Percentiles rank a stretch among this genome's conserved stretches.
Evolutionary conservation across 768 basidiomycete species (phyloP).

Genomic region (Gloeostereum incarnatum): DNA sequence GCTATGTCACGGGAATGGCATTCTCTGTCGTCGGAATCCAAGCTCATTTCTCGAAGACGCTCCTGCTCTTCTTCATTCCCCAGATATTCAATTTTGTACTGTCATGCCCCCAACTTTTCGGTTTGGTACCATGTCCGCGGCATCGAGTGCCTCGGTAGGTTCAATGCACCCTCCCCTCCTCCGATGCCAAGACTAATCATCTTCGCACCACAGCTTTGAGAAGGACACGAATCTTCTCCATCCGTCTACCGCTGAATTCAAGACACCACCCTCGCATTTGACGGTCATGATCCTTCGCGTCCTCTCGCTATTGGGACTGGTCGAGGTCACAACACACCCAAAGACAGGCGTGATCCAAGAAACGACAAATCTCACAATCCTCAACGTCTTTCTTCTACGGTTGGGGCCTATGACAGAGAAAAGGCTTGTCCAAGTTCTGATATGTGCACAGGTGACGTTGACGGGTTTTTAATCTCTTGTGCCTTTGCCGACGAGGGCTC

Average conservation of each 20-base stretch:
- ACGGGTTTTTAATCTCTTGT: neutral
- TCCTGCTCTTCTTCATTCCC: slow-evolving; percentile 93
- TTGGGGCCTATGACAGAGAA: slow-evolving; percentile 85
- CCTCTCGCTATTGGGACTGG: slow-evolving; percentile 55
- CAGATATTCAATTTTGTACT: slow-evolving; percentile 97
- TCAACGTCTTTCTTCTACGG: slow-evolving; percentile 76
- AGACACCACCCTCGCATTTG: slow-evolving; percentile 41
- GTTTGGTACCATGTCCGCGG: slow-evolving; percentile 86
- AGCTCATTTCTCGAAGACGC: slow-evolving; percentile 94
- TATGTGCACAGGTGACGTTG: slow-evolving; percentile 57
- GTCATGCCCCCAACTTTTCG: slow-evolving; percentile 92
- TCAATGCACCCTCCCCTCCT: neutral
- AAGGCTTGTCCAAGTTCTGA: slow-evolving; percentile 61
- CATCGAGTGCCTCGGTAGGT: slow-evolving; percentile 86
- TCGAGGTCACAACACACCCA: slow-evolving; percentile 49
- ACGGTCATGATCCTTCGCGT: slow-evolving; percentile 47
- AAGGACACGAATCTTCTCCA: slow-evolving; percentile 63
- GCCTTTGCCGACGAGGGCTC: neutral
- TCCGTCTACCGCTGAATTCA: slow-evolving; percentile 62
- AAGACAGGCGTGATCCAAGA: slow-evolving; percentile 51
- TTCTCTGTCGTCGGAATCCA: slow-evolving; percentile 97
- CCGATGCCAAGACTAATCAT: too few relatives aligned
- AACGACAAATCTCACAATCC: slow-evolving; percentile 83
- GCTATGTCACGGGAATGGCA: slow-evolving; percentile 97
- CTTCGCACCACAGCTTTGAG: slow-evolving; percentile 50